Base-by-base conservation (phyloP, 768 basidiomycete genomes). In the Strobilomyces dryophilus region DNA sequence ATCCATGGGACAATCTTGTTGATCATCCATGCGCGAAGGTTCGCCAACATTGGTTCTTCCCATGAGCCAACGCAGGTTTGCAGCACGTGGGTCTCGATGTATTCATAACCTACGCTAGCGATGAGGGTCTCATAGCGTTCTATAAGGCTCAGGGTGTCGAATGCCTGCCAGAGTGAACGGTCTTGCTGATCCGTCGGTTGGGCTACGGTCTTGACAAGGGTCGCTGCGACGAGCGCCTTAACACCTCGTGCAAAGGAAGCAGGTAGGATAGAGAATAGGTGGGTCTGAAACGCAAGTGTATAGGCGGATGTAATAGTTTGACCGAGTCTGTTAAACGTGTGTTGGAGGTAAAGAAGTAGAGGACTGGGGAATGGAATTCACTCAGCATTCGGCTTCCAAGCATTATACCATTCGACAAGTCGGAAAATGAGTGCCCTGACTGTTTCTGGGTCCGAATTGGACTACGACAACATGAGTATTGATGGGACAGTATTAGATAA, bases 91-190 rank as follows among this genome's bases (percentile, higher is more conserved):
- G 73, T 66, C 63, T 94, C 91, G 56, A 99, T 94, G 59, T 84
- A 82, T 62, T 89, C 87, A 58, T 93, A 92, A 27, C 91, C 89
- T 4, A 94, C 86, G 46, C 83, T 84, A 18, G 89, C 83, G 27
- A 98, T 82, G 52, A 93, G 79, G 8, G 83, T 80, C 62, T 95
- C 92, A 63, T 88, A 92, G 27, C 91, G 84, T 55, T 91, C 88
- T 26, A 89, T 75, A 9, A 95, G 73, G 5, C 89, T 89, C 0
- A 95, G 79, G 1, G 73, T 71, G 51, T 87, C 87, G 54, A 90
- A 83, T 2, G 82, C 71, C 18, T 72, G 69, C 84, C 87, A 84
- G 32, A 86, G 64, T 15, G 62, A 26, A 11, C 61, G 51, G 35
- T 76, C 71, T 26, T 61, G 69, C 2, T 71, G 66, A 17, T 68